Evolutionary conservation across 305 asterid species (phyloP).

Genomic region (Fraxinus greggii): DNA sequence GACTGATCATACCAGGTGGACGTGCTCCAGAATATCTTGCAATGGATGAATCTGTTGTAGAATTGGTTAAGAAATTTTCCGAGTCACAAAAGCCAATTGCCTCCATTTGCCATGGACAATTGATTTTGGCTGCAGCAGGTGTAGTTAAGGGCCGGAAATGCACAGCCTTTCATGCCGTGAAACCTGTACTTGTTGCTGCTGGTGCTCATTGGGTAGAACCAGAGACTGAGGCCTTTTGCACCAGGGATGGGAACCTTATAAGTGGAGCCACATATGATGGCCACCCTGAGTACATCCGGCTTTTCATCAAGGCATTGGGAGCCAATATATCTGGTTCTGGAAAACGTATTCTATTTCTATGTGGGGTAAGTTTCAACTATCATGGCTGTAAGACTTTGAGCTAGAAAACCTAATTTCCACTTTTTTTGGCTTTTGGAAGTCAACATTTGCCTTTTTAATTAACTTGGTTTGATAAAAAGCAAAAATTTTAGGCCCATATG

Average conservation of each 20-base stretch:
- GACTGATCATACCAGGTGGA: slow-evolving; percentile 86
- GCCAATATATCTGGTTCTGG: slow-evolving; percentile 76
- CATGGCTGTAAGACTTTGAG: slow-evolving; percentile 12
- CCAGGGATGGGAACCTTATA: slow-evolving; percentile 72
- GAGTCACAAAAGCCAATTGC: slow-evolving; percentile 60
- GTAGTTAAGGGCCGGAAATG: slow-evolving; percentile 62
- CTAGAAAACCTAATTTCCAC: not conserved
- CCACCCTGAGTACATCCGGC: slow-evolving; percentile 79
- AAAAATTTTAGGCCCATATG: not conserved
- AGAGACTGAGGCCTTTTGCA: slow-evolving; percentile 69
- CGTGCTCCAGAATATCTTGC: slow-evolving; percentile 98
- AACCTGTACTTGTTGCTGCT: slow-evolving; percentile 67
- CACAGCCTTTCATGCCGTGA: slow-evolving; percentile 76
- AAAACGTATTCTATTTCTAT: slow-evolving; percentile 70
- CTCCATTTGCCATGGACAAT: slow-evolving; percentile 81
- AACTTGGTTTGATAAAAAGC: not conserved
- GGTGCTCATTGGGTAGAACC: slow-evolving; percentile 94
- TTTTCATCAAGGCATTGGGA: slow-evolving; percentile 76
- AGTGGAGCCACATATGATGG: slow-evolving; percentile 78
- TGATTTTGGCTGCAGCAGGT: slow-evolving; percentile 86
- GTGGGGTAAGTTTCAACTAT: slow-evolving; percentile 64
- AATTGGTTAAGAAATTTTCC: slow-evolving; percentile 57
- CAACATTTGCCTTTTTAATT: not conserved
- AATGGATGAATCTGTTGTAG: slow-evolving; percentile 54
- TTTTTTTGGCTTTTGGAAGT: not conserved